Evolutionary conservation across 2,329 filamentous ascomycete genomes (phyloP).

Genomic region (Didymella arachidicola): DNA sequence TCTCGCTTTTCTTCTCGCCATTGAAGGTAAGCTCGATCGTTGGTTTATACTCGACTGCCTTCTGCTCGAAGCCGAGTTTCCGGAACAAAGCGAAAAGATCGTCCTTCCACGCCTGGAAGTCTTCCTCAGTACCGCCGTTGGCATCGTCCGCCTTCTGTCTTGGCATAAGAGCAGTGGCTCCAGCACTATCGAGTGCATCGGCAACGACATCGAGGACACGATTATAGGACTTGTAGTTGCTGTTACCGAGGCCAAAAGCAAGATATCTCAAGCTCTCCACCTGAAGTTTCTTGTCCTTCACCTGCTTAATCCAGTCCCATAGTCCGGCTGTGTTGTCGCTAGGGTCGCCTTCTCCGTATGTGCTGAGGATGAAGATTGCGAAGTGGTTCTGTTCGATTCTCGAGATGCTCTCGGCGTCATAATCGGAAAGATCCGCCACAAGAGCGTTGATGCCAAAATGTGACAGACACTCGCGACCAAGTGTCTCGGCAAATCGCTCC

Average conservation of each 20-base stretch:
- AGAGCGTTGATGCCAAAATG: constrained; percentile 54
- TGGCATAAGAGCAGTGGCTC: constrained; percentile 44
- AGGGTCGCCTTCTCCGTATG: constrained; percentile 52
- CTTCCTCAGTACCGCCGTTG: constrained; percentile 54
- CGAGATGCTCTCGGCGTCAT: constrained; percentile 53
- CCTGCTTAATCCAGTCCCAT: constrained; percentile 47
- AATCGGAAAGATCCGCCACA: constrained; percentile 58
- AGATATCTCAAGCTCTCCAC: constrained; percentile 49
- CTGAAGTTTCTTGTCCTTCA: constrained; percentile 27
- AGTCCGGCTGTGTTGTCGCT: constrained; percentile 50
- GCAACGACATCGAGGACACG: constrained; percentile 51
- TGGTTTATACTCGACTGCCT: constrained; percentile 46
- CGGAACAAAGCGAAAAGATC: constrained; percentile 44
- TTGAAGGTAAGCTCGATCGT: constrained; percentile 37
- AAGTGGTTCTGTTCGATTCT: constrained; percentile 37
- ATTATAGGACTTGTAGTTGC: constrained; percentile 59
- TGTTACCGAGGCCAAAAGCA: constrained; percentile 58
- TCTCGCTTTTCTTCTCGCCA: constrained; percentile 17
- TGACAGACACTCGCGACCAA: constrained; percentile 52
- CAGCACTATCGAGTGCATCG: constrained; percentile 42
- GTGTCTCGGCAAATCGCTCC: constrained; percentile 53
- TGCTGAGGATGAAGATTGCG: constrained; percentile 49
- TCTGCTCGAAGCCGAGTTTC: constrained; percentile 45
- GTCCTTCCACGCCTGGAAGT: constrained; percentile 55
- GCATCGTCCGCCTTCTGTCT: constrained; percentile 53